Evolutionary conservation across 1,284 basidiomycete species (phyloP).

Genomic region (Fomitopsis schrenkii): DNA sequence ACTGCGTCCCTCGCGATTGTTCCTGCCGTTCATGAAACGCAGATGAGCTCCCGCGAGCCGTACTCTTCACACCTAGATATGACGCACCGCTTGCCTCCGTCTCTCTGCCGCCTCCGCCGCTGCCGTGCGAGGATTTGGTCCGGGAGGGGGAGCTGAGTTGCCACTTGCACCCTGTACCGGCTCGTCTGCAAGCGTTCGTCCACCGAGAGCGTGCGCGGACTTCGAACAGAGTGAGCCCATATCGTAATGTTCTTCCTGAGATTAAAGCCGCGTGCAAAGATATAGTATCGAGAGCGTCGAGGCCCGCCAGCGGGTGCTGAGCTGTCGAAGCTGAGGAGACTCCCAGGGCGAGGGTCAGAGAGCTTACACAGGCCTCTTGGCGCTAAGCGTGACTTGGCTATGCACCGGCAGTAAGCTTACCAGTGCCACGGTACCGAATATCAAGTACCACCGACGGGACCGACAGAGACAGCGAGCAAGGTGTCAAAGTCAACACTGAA

Average conservation of each 20-base stretch:
- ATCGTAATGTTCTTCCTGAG: slow-evolving; percentile 4
- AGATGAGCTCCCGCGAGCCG: slow-evolving; percentile 11
- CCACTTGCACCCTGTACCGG: slow-evolving; percentile 5
- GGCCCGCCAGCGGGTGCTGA: slow-evolving; percentile 2
- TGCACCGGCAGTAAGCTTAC: not conserved
- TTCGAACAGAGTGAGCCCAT: slow-evolving; percentile 75
- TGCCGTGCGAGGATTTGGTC: slow-evolving; percentile 47
- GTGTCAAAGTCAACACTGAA: not conserved
- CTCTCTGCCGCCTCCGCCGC: slow-evolving; percentile 70
- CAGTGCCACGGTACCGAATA: not conserved
- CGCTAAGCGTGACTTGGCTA: not conserved
- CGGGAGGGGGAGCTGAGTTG: not conserved
- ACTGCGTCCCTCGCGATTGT: slow-evolving; percentile 52
- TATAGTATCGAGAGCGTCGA: not conserved
- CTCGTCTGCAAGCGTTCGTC: slow-evolving; percentile 41
- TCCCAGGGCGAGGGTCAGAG: not conserved
- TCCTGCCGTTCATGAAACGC: slow-evolving; percentile 28
- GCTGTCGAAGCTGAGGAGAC: not conserved
- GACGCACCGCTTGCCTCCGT: slow-evolving; percentile 55
- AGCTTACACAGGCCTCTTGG: not conserved
- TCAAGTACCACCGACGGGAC: too few relatives aligned
- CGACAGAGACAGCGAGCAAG: not conserved
- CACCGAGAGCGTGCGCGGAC: slow-evolving; percentile 42
- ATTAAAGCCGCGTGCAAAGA: not conserved
- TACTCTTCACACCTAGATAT: not conserved